These are phyloP conservation scores for Plenodomus biglobosus DNA, from an alignment of 2,329 filamentous ascomycete species.

Conservation along the genomic window DNA sequence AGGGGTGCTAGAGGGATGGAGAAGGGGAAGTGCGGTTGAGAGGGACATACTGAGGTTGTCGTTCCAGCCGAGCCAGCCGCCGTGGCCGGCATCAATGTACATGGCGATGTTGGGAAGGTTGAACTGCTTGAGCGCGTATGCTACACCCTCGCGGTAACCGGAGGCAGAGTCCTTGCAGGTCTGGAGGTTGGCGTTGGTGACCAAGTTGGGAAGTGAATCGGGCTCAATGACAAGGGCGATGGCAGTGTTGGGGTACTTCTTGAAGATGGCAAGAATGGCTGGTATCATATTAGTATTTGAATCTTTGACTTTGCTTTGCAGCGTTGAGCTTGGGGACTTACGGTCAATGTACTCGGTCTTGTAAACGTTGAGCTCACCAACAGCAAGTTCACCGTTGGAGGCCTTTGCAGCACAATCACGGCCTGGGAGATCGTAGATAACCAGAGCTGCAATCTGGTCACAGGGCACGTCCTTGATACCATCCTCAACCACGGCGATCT, in stretches of 20 bases:
- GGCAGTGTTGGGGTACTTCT: constrained; percentile 54
- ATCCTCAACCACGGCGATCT: constrained; percentile 51
- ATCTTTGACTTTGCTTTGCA: too few species aligned
- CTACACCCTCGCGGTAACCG: constrained; percentile 60
- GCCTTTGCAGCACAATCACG: constrained; percentile 66
- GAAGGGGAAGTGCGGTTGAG: not conserved
- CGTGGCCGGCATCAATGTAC: constrained; percentile 67
- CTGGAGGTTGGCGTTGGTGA: constrained; percentile 59
- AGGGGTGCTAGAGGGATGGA: not conserved
- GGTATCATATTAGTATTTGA: constrained; percentile 1
- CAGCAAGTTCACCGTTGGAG: constrained; percentile 65
- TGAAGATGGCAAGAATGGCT: constrained; percentile 57
- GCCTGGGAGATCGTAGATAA: constrained; percentile 66
- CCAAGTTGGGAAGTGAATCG: constrained; percentile 64
- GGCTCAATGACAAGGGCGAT: constrained; percentile 56
- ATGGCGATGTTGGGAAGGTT: constrained; percentile 65
- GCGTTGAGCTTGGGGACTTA: constrained; percentile 15
- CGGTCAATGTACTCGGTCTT: constrained; percentile 57
- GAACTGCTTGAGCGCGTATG: constrained; percentile 60
- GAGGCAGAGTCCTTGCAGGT: constrained; percentile 59
- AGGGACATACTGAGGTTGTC: constrained; percentile 54
- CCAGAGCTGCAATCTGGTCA: constrained; percentile 55
- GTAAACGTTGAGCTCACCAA: constrained; percentile 55
- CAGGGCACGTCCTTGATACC: constrained; percentile 56
- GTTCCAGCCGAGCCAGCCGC: constrained; percentile 67